Conservation (phyloP, 208 protist species). For the Leishmania gerbilli region DNA sequence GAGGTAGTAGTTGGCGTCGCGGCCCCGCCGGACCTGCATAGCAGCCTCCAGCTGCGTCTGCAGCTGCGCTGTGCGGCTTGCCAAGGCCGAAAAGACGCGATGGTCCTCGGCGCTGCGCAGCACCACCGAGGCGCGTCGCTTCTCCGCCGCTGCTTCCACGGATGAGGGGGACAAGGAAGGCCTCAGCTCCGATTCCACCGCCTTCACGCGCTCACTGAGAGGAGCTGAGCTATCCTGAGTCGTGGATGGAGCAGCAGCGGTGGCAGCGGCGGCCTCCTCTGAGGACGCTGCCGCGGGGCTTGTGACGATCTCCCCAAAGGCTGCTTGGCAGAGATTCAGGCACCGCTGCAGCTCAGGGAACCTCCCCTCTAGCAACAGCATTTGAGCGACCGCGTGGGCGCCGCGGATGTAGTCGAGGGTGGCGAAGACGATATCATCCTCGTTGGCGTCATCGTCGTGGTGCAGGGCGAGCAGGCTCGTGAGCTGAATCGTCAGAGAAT, state of each 20-base stretch:
- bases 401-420: constrained; percentile 61
- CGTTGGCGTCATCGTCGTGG: constrained; percentile 59
- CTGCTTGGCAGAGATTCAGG: constrained; percentile 56
- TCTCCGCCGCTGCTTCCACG: background rate
- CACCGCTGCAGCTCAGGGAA: constrained; percentile 75
- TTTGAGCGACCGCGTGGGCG: constrained; percentile 53
- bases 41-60: constrained; percentile 56
- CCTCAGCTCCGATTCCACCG: background rate
- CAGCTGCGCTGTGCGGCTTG: constrained; percentile 57
- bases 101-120: constrained; percentile 48
- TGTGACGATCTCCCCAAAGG: constrained; percentile 14
- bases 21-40: constrained; percentile 23
- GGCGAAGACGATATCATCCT: constrained; percentile 73
- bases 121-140: background rate
- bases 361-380: constrained; percentile 66
- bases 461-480: constrained; percentile 47
- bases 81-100: constrained; percentile 49
- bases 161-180: background rate
- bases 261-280: background rate
- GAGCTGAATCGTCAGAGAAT: constrained; percentile 46
- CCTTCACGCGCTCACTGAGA: background rate
- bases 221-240: background rate
- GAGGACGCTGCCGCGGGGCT: background rate
- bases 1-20: constrained; percentile 63
- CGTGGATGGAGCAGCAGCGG: background rate